Evolutionary conservation across 2,329 filamentous ascomycete genomes (phyloP), one percentile per base, ranked within the genome.

Genomic region (Blumeria graminis): DNA sequence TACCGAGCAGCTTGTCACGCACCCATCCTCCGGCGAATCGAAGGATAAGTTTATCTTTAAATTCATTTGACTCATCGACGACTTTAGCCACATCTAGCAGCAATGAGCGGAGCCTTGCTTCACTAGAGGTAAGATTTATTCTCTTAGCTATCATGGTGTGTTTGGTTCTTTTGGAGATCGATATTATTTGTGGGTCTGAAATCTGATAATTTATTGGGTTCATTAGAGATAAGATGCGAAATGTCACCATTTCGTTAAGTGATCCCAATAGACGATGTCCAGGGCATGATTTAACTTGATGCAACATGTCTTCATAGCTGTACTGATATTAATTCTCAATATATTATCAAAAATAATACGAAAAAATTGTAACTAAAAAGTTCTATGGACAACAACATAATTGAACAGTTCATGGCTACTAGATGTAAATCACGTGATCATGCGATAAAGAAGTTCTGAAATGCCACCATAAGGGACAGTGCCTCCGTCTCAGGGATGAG

Each of bases 1-100:
- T 74, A 18, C 80, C 78, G 3, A 92, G 75, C 1, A 92, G 75
- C 69, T 86, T 89, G 71, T 93, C 86, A 43, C 86, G 81, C 10
- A 92, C 86, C 86, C 86, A 93, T 32, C 86, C 86, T 58, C 86
- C 86, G 0, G 86, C 86, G 76, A 84, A 90, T 54, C 86, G 81
- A 50, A 92, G 72, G 16, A 81, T 72, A 13, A 82, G 67, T 18
- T 80, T 74, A 61, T 80, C 73, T 13, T 69, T 65, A 9, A 77
- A 65, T 55, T 73, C 64, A 51, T 70, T 69, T 1, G 70, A 65
- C 34, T 68, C 63, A 62, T 84, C 76, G 59, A 88, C 80, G 63
- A 80, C 82, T 10, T 74, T 68, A 28, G 85, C 86, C n/a, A 88
- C 84, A 65, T 93, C 86, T 16, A 95, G 74, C 18, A 96, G 76